Percentiles rank a stretch among this genome's conserved stretches.
Evolutionary conservation across 2,329 filamentous ascomycete species (phyloP).

Genomic region (Monosporascus sp.): DNA sequence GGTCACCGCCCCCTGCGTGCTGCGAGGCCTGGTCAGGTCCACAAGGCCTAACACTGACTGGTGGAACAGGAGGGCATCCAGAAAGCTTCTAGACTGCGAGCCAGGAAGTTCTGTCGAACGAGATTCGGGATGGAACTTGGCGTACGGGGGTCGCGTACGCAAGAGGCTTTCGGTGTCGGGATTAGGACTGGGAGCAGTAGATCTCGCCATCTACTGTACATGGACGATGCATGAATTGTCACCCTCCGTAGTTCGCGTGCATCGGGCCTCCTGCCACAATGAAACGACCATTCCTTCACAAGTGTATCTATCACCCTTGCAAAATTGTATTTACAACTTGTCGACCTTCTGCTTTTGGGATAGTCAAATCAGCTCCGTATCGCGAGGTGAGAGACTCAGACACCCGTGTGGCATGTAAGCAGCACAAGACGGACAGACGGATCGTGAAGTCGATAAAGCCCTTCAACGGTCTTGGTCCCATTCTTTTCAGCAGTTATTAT

Average conservation of each 20-base stretch:
- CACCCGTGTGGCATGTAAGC: background rate
- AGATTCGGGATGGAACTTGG: too few relatives aligned
- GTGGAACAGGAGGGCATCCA: constrained; percentile 5
- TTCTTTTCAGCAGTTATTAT: background rate
- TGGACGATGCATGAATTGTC: too few relatives aligned
- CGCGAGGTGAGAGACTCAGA: background rate
- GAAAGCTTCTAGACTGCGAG: constrained; percentile 17
- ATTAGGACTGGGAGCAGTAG: too few relatives aligned
- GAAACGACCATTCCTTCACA: background rate
- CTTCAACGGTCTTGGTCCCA: background rate
- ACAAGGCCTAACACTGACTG: background rate
- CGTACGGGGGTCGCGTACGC: too few relatives aligned
- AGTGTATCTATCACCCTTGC: background rate
- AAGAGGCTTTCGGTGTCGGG: too few relatives aligned
- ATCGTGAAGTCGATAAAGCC: background rate
- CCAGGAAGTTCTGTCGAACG: background rate
- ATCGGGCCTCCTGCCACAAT: background rate
- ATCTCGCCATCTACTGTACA: too few relatives aligned
- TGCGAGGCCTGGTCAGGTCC: background rate
- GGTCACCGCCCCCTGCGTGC: background rate
- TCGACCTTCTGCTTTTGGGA: background rate
- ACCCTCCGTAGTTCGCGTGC: too few relatives aligned
- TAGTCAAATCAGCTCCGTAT: background rate
- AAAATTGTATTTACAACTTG: background rate
- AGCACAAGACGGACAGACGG: background rate